A percentile compares a stretch with the other conserved stretches of the same genome.
phyloP scores from a whole-genome alignment of 179 eudicot species.

The Silene vulgaris region DNA sequence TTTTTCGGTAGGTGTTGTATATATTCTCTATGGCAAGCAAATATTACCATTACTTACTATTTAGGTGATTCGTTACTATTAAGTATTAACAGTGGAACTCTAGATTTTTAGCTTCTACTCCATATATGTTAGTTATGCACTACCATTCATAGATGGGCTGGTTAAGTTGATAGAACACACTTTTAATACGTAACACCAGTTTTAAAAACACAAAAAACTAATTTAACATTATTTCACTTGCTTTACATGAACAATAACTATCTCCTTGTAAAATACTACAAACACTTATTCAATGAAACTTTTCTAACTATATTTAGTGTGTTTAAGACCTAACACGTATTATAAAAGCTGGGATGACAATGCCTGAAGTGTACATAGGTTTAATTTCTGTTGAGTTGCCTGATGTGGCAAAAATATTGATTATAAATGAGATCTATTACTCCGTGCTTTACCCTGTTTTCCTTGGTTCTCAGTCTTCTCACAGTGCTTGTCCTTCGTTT shows the following conservation, averaged over 20 bases:
- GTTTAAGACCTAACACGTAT: background rate
- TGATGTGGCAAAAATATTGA: background rate
- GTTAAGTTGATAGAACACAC: background rate
- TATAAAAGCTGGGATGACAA: background rate
- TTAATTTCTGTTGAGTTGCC: background rate
- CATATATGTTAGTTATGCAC: background rate
- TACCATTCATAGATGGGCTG: background rate
- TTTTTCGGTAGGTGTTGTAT: background rate
- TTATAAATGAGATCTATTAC: background rate
- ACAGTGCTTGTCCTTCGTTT: background rate
- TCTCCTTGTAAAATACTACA: background rate
- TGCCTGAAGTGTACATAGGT: background rate
- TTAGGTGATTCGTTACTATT: background rate
- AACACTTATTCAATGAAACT: background rate
- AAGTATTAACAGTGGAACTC: background rate
- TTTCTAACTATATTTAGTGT: background rate
- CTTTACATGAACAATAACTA: constrained; percentile 5
- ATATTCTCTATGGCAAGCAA: background rate
- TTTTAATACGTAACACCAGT: background rate
- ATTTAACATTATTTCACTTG: background rate
- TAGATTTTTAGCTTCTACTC: background rate
- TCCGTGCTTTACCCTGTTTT: constrained; percentile 5
- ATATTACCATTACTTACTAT: background rate
- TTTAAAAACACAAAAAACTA: background rate
- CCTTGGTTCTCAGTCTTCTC: background rate